phyloP scores from a whole-genome alignment of 768 basidiomycete genomes.

The Boletellus ananiceps region DNA sequence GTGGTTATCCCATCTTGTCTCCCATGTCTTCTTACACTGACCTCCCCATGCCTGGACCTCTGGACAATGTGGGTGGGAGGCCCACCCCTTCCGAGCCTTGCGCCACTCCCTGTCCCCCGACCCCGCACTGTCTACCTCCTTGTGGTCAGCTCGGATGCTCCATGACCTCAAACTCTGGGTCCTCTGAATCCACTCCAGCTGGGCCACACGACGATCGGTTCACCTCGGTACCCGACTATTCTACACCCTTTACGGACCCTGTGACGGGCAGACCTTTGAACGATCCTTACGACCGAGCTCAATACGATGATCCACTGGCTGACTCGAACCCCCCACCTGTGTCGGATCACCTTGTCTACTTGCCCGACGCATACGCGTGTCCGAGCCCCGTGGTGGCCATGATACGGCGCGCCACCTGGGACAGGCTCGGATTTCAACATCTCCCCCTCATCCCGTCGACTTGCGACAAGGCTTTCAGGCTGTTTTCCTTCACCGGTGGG shows the following conservation, averaged over 20 bases:
- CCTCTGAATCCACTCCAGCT: too few relatives aligned
- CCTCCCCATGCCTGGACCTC: conserved; percentile 1
- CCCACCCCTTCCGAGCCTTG: too few relatives aligned
- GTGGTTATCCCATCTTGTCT: neutral
- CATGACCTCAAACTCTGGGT: too few relatives aligned
- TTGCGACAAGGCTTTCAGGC: neutral
- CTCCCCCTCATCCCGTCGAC: neutral
- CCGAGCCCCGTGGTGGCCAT: conserved; percentile 15
- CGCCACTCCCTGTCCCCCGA: conserved; percentile 13
- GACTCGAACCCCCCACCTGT: neutral
- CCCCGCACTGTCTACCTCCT: conserved; percentile 4
- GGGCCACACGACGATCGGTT: neutral
- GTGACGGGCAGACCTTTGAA: neutral
- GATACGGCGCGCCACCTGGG: conserved; percentile 8
- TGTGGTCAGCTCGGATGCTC: too few relatives aligned
- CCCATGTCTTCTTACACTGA: neutral
- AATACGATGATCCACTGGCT: neutral
- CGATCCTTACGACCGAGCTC: neutral
- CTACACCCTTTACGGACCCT: neutral
- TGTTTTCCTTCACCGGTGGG: conserved; percentile 8
- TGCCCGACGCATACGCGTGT: neutral
- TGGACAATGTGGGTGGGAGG: too few relatives aligned
- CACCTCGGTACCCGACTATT: neutral
- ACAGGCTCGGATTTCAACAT: neutral
- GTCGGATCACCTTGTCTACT: conserved; percentile 4